Conservation (phyloP, 2,329 filamentous ascomycete genomes). For the Aspergillus neoniger region DNA sequence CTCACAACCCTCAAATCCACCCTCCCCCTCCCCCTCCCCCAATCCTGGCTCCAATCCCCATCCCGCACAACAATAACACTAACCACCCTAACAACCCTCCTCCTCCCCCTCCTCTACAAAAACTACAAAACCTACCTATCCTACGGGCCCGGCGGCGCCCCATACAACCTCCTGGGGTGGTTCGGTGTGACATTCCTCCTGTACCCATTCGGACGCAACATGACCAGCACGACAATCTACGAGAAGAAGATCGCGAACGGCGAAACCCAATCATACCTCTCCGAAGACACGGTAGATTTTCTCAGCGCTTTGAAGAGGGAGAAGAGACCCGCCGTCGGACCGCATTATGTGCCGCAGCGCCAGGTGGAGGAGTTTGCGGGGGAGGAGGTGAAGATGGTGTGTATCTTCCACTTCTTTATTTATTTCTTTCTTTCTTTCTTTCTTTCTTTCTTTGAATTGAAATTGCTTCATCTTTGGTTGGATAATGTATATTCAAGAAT, state of each 20-base stretch:
- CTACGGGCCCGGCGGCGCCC: slow-evolving; percentile 40
- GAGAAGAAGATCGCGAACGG: slow-evolving; percentile 24
- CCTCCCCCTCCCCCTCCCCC: not conserved
- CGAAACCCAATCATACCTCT: slow-evolving; percentile 19
- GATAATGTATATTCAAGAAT: no score
- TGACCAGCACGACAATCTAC: slow-evolving; percentile 32
- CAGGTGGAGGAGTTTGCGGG: slow-evolving; percentile 30
- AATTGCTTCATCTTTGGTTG: no score
- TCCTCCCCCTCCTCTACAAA: slow-evolving; percentile 28
- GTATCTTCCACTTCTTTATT: no score
- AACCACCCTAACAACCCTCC: slow-evolving; percentile 15
- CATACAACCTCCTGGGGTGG: slow-evolving; percentile 42
- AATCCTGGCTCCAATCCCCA: not conserved
- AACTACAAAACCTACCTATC: slow-evolving; percentile 40
- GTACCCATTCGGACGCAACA: slow-evolving; percentile 29
- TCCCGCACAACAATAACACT: slow-evolving; percentile 12
- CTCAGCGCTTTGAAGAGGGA: slow-evolving; percentile 10
- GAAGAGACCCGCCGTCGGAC: slow-evolving; percentile 27
- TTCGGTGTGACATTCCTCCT: slow-evolving; percentile 27
- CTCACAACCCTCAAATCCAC: not conserved
- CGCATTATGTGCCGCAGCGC: slow-evolving; percentile 34
- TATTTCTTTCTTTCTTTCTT: no score
- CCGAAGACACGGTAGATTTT: slow-evolving; percentile 18
- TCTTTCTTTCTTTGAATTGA: no score
- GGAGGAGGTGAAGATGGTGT: slow-evolving; percentile 28